Base-by-base conservation (phyloP, 345 rosid genomes). In the Salix exigua region DNA sequence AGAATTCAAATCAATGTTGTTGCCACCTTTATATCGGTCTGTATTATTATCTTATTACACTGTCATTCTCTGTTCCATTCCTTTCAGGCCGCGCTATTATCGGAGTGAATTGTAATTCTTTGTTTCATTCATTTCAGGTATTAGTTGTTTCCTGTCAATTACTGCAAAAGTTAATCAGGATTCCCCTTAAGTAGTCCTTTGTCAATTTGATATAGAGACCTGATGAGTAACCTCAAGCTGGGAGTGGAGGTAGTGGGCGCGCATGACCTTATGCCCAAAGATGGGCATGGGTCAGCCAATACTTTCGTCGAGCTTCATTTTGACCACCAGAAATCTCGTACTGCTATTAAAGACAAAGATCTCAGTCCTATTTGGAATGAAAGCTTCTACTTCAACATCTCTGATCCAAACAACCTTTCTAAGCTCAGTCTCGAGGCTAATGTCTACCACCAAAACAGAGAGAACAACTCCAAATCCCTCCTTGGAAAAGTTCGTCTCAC, bases 161-260 rank as follows among this genome's bases (percentile, higher is more conserved):
- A 61, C 44, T 60, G 75, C 63, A 64, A 71, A 76, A 71, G 71
- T 69, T 55, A 21, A 17, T 51, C 38, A 33, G 46, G 7, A 33
- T 70, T 77, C 12, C 21, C 42, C 66, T 19, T 67, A n/a, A 63
- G 17, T 12, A 44, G 61, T n/a, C 46, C 38, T 44, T 72, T 21
- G 19, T 38, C 66, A 67, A 18, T 62, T 67, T 28, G 65, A 67
- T 25, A 28, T 5, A 74, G 33, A 65, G 40, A 14, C 51, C 4
- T 66, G 23, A 95, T 95, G 99, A 86, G 81, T 84, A 80, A 81
- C 87, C 88, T 89, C 40, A 93, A 88, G 91, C 91, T 95, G 46
- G 94, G 94, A 46, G 97, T 95, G 70, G 97, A 93, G 82, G 96
- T 95, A 40, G 88, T 86, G 73, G 77, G 97, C 66, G 97, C 97